These are phyloP conservation scores for Paspalum notatum DNA, from an alignment of 176 grass and related monocot species.

Conservation along the genomic window DNA sequence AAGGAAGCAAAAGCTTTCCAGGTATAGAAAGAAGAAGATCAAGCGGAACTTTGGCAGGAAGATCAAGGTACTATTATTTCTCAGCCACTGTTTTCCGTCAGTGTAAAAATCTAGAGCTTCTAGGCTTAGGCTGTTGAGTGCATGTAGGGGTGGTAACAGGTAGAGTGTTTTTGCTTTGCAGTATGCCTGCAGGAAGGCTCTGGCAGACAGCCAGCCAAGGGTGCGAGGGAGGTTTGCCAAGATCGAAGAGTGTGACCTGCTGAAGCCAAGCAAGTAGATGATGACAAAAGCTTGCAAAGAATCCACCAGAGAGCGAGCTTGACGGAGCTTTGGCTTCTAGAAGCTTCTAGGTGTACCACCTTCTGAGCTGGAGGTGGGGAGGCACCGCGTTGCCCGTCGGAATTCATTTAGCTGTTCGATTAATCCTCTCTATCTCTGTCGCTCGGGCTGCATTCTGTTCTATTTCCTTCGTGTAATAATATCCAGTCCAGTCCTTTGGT, in stretches of 20 bases:
- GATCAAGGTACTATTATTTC: slow-evolving; percentile 73
- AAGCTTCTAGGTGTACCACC: slow-evolving; percentile 37
- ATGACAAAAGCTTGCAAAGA: slow-evolving; percentile 19
- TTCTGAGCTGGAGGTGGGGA: slow-evolving; percentile 27
- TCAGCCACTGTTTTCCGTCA: neutral
- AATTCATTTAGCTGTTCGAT: slow-evolving; percentile 48
- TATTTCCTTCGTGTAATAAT: slow-evolving; percentile 49
- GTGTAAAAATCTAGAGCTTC: neutral
- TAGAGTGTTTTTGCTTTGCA: slow-evolving; percentile 33
- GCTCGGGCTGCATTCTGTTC: slow-evolving; percentile 38
- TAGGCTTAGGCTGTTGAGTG: neutral
- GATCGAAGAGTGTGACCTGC: slow-evolving; percentile 68
- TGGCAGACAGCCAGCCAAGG: slow-evolving; percentile 97
- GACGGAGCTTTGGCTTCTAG: slow-evolving; percentile 32
- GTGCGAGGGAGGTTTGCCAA: slow-evolving; percentile 97
- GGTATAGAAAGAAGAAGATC: slow-evolving; percentile 97
- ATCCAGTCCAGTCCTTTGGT: slow-evolving; percentile 29
- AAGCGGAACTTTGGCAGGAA: slow-evolving; percentile 96
- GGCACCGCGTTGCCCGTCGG: slow-evolving; percentile 32
- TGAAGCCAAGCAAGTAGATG: slow-evolving; percentile 54
- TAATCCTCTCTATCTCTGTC: neutral
- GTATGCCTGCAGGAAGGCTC: slow-evolving; percentile 98
- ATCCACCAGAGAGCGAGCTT: slow-evolving; percentile 7
- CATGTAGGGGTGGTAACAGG: neutral
- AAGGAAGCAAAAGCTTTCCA: slow-evolving; percentile 90